Conservation (phyloP, 768 basidiomycete genomes). For the Plicaturopsis crispa region DNA sequence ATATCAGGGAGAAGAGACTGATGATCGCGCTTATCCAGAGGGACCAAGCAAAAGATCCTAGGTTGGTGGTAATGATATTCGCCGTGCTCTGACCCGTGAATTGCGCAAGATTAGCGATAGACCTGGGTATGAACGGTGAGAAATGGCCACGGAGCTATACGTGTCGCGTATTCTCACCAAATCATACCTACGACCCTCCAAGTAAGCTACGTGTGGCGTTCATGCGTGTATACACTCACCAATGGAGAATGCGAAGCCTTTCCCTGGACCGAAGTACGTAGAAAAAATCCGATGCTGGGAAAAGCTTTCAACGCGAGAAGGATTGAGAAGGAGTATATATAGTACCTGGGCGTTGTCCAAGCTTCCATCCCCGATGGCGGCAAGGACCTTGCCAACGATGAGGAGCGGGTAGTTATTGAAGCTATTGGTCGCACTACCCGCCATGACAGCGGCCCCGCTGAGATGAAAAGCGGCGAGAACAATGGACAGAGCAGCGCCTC, state of each 20-base stretch:
- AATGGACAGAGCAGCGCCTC: slow-evolving; percentile 28
- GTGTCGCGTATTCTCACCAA: slow-evolving; percentile 16
- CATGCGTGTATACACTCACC: slow-evolving; percentile 11
- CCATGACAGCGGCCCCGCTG: slow-evolving; percentile 26
- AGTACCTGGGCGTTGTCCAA: too few relatives aligned
- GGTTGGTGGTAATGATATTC: slow-evolving; percentile 29
- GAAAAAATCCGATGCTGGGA: slow-evolving; percentile 36
- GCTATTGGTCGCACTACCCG: slow-evolving; percentile 28
- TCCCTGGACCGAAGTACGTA: slow-evolving; percentile 35
- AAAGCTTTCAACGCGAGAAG: too few relatives aligned
- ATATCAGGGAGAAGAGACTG: slow-evolving; percentile 28
- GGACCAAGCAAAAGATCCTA: slow-evolving; percentile 32
- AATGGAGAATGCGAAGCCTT: slow-evolving; percentile 30
- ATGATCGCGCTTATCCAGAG: slow-evolving; percentile 33
- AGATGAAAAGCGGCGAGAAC: slow-evolving; percentile 29
- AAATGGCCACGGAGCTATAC: neutral
- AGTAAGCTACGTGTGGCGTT: neutral
- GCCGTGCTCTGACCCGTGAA: slow-evolving; percentile 33
- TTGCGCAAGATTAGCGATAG: slow-evolving; percentile 31
- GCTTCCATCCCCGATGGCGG: slow-evolving; percentile 25
- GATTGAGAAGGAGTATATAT: too few relatives aligned
- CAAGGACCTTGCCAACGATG: slow-evolving; percentile 30
- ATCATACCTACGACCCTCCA: slow-evolving; percentile 26
- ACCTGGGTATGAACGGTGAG: too few relatives aligned
- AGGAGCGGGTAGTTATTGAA: slow-evolving; percentile 31